Base-by-base conservation (phyloP, 2,329 filamentous ascomycete species). In the Simplicillium sp. region DNA sequence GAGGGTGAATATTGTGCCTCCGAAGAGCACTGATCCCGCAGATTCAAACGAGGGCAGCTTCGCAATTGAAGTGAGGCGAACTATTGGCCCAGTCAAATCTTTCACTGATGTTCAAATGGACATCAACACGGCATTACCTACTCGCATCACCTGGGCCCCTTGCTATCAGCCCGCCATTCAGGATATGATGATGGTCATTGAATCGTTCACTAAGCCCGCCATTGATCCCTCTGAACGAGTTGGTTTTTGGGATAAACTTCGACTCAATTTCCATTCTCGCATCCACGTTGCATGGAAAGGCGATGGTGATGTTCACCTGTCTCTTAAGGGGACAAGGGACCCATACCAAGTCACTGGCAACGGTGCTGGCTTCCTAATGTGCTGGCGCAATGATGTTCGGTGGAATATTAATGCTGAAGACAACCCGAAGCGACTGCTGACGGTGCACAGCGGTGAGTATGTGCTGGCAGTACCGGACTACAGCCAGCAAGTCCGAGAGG, bases 131-230 rank as follows among this genome's bases (percentile, higher is more conserved):
- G 84, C 82, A 40, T 78, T 90, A 44, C 87, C 94, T 2, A 98
- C 92, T 1, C 80, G 86, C 35, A 90, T 98, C 40, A 96, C 90
- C 0, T 98, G 92, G 94, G 89, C 89, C 7, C 89, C 92, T 36
- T 95, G 89, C 2, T 98, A 97, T 55, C 94, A 98, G 55, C 92
- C 94, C 20, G 90, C 90, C 2, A 90, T 98, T 37, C 92, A 98
- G 59, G 94, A 98, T 56, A 95, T 97, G 84, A 98, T 98, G 92
- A 96, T 97, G 76, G 89, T 89, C 18, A 85, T 98, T 46, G 92
- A 98, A 62, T 90, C 86, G 3, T 97, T 98, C 58, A 96, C 90
- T 1, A 98, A 98, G 57, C 87, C 90, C 7, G 89, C 90, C 47
- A 72, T 96, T 20, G 94, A 98, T 58, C 84, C 86, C 1, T 97